Evolutionary conservation across 106 monocot species (phyloP), one percentile per base, ranked within the genome.

Genomic region (Dendrobium chrysotoxum): DNA sequence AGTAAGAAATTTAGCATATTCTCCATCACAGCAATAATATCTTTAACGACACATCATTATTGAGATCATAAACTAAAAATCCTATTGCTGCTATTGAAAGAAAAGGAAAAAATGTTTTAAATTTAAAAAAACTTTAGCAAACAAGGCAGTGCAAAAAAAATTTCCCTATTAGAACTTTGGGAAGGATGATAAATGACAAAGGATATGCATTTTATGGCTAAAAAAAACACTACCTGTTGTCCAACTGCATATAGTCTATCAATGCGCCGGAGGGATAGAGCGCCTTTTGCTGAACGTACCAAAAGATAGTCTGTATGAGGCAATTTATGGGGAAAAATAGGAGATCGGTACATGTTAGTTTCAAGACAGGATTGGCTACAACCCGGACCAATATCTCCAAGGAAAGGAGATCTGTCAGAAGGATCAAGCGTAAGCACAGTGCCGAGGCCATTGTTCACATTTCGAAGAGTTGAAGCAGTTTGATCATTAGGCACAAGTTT

Each of bases 301-400:
- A 99, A 86, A 44, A 99, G 88, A 88, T 91, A 99, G 72, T 99
- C 98, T 21, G 92, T 95, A 17, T 88, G 79, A 16, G 91, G 81
- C 75, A 91, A 75, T 81, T 99, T 95, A 81, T 99, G 98, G 17
- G 84, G 89, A 85, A 99, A 99, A 57, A 95, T 65, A 25, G 98
- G 98, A 64, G 98, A 87, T 39, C 92, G 83, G 54, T 91, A 95
- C 98, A 99, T 89, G 72, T 99, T 99, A 71, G 95, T 93, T 79
- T 95, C 98, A 76, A 99, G 82, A 85, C 95, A 85, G 28, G 92
- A 90, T 73, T 92, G 98, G 71, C 84, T 86, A 84, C 87, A 89
- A n/a, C 92, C 98, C 21, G 95, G 78, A 57, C 84, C 76, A 75
- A 99, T 91, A 77, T 99, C 92, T 80, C 98, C 98, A 80, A 99